These are phyloP conservation scores for Helicocarpus griseus DNA, from an alignment of 2,329 filamentous ascomycete species.

Conservation along the genomic window DNA sequence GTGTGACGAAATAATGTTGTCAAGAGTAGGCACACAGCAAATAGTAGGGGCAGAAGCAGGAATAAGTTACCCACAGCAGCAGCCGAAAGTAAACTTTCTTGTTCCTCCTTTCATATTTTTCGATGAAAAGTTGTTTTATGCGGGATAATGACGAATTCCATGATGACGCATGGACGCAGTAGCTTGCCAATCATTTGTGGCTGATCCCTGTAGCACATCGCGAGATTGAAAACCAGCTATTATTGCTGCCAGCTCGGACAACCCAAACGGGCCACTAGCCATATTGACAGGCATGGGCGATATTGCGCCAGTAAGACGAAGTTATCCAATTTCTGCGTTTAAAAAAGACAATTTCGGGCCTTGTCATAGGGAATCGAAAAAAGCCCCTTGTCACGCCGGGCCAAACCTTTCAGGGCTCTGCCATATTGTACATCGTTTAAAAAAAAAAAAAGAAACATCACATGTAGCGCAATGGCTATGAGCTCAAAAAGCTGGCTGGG, in stretches of 20 bases:
- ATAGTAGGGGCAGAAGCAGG: neutral
- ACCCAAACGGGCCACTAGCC: neutral
- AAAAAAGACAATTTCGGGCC: too few relatives aligned
- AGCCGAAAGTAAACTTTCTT: too few relatives aligned
- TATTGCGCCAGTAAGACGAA: neutral
- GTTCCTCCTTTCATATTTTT: too few relatives aligned
- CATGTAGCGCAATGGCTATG: too few relatives aligned
- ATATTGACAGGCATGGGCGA: neutral
- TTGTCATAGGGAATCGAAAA: too few relatives aligned
- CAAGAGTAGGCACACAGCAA: too few relatives aligned
- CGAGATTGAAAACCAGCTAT: neutral
- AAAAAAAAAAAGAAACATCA: too few relatives aligned
- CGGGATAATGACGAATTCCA: neutral
- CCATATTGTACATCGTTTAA: too few relatives aligned
- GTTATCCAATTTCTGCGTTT: too few relatives aligned
- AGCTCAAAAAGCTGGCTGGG: too few relatives aligned
- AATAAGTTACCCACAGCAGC: neutral
- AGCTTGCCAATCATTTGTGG: neutral
- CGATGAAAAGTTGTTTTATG: neutral
- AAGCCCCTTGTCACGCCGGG: too few relatives aligned
- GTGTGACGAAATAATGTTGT: neutral
- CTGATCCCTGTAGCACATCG: neutral
- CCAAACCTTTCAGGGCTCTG: too few relatives aligned
- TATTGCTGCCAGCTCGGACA: neutral
- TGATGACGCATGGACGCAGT: slow-evolving; percentile 1